These are phyloP conservation scores for Teratosphaeriaceae sp. DNA, from an alignment of 2,329 filamentous ascomycete species.

Conservation along the genomic window DNA sequence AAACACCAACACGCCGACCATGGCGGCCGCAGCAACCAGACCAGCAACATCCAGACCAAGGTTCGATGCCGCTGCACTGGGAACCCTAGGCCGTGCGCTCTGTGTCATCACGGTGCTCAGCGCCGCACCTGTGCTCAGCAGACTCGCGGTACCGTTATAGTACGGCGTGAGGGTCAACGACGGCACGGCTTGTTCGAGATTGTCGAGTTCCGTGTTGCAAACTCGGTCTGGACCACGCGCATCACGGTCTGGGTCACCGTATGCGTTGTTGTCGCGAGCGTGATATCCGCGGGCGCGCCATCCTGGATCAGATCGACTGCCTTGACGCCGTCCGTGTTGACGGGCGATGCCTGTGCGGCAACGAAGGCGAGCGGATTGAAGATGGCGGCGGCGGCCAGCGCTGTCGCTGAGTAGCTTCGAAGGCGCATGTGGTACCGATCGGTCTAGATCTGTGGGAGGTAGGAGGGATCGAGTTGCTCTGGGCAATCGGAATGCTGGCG, in stretches of 20 bases:
- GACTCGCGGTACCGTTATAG: slow-evolving; percentile 9
- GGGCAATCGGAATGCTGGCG: slow-evolving; percentile 6
- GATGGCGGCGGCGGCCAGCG: slow-evolving; percentile 3
- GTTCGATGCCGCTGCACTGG: background rate
- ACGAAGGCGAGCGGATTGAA: slow-evolving; percentile 1
- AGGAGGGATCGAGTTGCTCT: background rate
- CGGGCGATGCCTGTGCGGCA: background rate
- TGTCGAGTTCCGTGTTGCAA: slow-evolving; percentile 6
- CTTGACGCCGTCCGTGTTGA: background rate
- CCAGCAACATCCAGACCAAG: slow-evolving; percentile 1
- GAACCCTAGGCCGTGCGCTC: background rate
- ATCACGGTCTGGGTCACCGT: slow-evolving; percentile 14
- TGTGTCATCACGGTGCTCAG: background rate
- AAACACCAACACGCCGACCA: slow-evolving; percentile 2
- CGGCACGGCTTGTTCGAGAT: background rate
- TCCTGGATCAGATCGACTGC: background rate
- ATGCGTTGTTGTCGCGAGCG: slow-evolving; percentile 7
- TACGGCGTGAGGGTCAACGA: slow-evolving; percentile 7
- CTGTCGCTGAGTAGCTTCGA: slow-evolving; percentile 8
- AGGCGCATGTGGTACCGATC: slow-evolving; percentile 6
- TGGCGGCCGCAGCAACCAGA: background rate
- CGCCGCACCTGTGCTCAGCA: slow-evolving; percentile 8
- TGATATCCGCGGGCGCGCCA: background rate
- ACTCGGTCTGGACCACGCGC: slow-evolving; percentile 13
- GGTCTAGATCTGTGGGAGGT: background rate